Evolutionary conservation across 2,329 filamentous ascomycete species (phyloP).

Genomic region (Lachnellula arida): DNA sequence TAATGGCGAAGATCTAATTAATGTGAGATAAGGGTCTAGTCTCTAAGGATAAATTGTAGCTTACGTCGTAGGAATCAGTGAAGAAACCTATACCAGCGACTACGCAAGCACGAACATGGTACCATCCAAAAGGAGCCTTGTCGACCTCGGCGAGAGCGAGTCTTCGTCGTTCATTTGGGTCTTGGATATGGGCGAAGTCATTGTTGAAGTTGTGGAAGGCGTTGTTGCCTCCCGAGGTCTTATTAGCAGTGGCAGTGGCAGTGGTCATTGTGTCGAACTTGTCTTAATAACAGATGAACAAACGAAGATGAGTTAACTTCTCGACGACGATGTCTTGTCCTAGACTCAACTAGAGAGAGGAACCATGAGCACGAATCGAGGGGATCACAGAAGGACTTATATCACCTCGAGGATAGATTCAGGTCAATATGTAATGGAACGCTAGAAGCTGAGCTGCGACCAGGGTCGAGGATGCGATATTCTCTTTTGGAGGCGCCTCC

Average conservation of each 20-base stretch:
- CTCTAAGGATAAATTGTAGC: conserved; percentile 45
- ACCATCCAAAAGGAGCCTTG: conserved; percentile 78
- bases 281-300: background rate
- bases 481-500: background rate
- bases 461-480: background rate
- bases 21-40: conserved; percentile 33
- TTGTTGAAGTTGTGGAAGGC: conserved; percentile 77
- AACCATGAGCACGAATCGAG: background rate
- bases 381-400: background rate
- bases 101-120: conserved; percentile 70
- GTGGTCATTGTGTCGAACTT: background rate
- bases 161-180: conserved; percentile 73
- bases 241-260: conserved; percentile 6
- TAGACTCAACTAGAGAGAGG: background rate
- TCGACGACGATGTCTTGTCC: background rate
- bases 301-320: background rate
- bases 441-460: background rate
- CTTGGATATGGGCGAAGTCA: conserved; percentile 50
- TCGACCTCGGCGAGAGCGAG: conserved; percentile 79
- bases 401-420: background rate
- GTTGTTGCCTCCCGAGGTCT: conserved; percentile 59
- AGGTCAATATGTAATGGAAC: background rate
- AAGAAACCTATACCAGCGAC: conserved; percentile 87
- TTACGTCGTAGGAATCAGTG: conserved; percentile 81
- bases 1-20: conserved; percentile 30